These are phyloP conservation scores for Cystobasidium tubakii DNA, from an alignment of 768 basidiomycete species.

Conservation along the genomic window DNA sequence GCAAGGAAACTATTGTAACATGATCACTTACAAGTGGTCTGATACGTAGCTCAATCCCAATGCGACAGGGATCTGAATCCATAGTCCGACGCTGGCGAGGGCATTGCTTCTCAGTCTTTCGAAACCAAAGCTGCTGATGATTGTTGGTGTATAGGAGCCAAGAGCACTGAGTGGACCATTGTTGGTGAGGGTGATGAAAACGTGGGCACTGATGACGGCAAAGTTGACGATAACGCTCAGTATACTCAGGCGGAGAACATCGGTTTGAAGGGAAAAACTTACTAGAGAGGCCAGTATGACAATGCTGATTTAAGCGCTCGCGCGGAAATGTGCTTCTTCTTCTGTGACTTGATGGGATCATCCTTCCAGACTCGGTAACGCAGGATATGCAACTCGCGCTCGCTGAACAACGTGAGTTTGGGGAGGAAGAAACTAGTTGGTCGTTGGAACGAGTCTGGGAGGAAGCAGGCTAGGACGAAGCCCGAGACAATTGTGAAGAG, in stretches of 20 bases:
- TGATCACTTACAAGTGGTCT: conserved; percentile 43
- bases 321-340: conserved; percentile 31
- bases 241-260: too few relatives aligned
- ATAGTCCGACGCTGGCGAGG: conserved; percentile 46
- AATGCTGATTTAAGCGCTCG: conserved; percentile 40
- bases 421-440: conserved; percentile 44
- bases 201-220: conserved; percentile 1
- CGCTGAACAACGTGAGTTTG: conserved; percentile 39
- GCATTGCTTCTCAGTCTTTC: conserved; percentile 46
- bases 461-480: conserved; percentile 43
- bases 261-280: conserved; percentile 25
- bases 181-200: conserved; percentile 19
- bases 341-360: conserved; percentile 44
- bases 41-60: conserved; percentile 41
- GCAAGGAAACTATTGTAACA: too few relatives aligned
- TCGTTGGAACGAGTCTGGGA: conserved; percentile 43
- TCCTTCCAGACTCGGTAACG: conserved; percentile 43
- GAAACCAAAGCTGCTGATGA: conserved; percentile 41
- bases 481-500: conserved; percentile 44
- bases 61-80: conserved; percentile 42
- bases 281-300: conserved; percentile 42
- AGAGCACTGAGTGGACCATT: conserved; percentile 26
- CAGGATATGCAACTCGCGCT: conserved; percentile 45
- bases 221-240: too few relatives aligned
- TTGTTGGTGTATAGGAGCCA: conserved; percentile 37